A percentile compares a stretch with the other conserved stretches of the same genome.
These are phyloP conservation scores for Phytophthora nicotianae DNA, from an alignment of 352 stramenopile genomes.

Conservation along the genomic window DNA sequence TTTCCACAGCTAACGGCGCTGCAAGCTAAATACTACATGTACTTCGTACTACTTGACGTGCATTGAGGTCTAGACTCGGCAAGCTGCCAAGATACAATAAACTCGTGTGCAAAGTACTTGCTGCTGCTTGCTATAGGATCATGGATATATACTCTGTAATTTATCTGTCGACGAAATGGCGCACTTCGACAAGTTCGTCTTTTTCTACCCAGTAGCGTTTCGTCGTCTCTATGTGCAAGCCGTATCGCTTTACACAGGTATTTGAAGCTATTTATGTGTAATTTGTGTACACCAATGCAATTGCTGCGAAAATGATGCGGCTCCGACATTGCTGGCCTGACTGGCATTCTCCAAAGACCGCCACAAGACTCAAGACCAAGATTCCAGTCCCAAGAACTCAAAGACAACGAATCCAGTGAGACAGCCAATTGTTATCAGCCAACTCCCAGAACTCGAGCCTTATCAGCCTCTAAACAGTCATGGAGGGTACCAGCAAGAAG, in stretches of 20 bases:
- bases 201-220: slow-evolving; percentile 1
- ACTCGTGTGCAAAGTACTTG: background rate
- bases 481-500: slow-evolving; percentile 21
- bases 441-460: background rate
- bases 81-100: too few species aligned
- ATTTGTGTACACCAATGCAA: slow-evolving; percentile 32
- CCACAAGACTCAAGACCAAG: slow-evolving; percentile 21
- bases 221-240: background rate
- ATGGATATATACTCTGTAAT: background rate
- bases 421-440: background rate
- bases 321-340: slow-evolving; percentile 1
- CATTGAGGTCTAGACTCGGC: background rate
- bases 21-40: slow-evolving; percentile 11
- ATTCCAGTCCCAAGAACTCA: slow-evolving; percentile 20
- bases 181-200: slow-evolving; percentile 4
- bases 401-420: slow-evolving; percentile 16
- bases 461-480: slow-evolving; percentile 5
- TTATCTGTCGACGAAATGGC: background rate
- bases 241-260: slow-evolving; percentile 21
- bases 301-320: slow-evolving; percentile 21
- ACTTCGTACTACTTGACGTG: slow-evolving; percentile 4
- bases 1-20: slow-evolving; percentile 13
- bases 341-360: slow-evolving; percentile 40
- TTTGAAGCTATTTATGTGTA: slow-evolving; percentile 33
- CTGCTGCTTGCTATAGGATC: background rate